Evolutionary conservation across 768 basidiomycete species (phyloP).

Genomic region (Podaxis rugospora): DNA sequence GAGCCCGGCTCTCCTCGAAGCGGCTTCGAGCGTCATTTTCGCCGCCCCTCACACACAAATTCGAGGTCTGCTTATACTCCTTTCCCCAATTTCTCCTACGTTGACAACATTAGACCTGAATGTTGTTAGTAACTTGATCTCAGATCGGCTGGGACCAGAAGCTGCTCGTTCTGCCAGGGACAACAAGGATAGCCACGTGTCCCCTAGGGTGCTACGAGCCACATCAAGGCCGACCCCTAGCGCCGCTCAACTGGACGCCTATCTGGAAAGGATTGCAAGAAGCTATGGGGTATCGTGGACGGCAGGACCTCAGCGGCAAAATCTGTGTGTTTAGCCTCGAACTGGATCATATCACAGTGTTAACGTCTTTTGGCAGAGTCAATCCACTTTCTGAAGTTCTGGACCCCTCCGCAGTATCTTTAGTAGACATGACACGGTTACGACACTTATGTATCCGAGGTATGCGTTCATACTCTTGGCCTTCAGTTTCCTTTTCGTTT

Average conservation of each 20-base stretch:
- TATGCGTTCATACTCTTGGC: conserved; percentile 25
- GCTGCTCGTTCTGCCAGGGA: conserved; percentile 49
- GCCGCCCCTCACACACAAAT: conserved; percentile 52
- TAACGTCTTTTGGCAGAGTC: conserved; percentile 33
- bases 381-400: conserved; percentile 57
- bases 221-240: conserved; percentile 51
- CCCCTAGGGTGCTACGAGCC: conserved; percentile 49
- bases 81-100: neutral
- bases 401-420: conserved; percentile 41
- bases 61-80: conserved; percentile 40
- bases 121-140: conserved; percentile 47
- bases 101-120: conserved; percentile 46
- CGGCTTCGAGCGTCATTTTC: conserved; percentile 64
- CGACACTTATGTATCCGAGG: conserved; percentile 58
- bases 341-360: neutral
- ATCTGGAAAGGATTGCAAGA: conserved; percentile 49
- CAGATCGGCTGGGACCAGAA: conserved; percentile 51
- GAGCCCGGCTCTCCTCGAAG: conserved; percentile 56
- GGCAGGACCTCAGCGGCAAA: conserved; percentile 55
- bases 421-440: conserved; percentile 53
- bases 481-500: conserved; percentile 3
- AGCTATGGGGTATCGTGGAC: conserved; percentile 54
- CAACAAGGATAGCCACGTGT: conserved; percentile 51
- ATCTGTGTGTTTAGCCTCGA: conserved; percentile 43
- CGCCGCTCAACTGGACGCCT: conserved; percentile 50